Percentiles rank a stretch among this genome's conserved stretches.
phyloP scores from a whole-genome alignment of 371 early-diverging fungal genomes.

The Actinomortierella ambigua region DNA sequence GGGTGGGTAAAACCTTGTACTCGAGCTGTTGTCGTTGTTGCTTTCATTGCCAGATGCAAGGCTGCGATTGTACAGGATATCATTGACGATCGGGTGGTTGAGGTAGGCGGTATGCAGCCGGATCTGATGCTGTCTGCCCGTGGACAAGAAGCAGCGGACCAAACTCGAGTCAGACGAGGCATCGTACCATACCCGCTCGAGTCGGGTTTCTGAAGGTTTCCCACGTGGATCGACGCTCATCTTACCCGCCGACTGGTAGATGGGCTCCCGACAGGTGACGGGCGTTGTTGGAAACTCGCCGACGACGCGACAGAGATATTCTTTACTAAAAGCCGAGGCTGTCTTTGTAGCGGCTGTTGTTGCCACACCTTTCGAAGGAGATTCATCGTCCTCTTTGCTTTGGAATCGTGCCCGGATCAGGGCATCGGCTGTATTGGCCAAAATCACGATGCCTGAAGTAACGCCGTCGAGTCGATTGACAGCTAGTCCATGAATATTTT shows the following conservation, averaged over 20 bases:
- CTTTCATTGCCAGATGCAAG: conserved; percentile 10
- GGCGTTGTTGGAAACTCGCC: conserved; percentile 34
- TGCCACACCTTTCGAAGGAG: not conserved
- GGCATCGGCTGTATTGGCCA: conserved; percentile 35
- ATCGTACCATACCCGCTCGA: conserved; percentile 39
- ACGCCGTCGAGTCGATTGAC: conserved; percentile 42
- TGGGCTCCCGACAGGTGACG: conserved; percentile 29
- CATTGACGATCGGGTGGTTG: conserved; percentile 36
- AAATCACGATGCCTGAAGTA: conserved; percentile 40
- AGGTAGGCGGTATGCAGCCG: conserved; percentile 36
- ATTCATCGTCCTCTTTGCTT: conserved; percentile 6
- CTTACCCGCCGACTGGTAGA: conserved; percentile 31
- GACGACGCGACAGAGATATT: conserved; percentile 42
- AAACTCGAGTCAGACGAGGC: conserved; percentile 24
- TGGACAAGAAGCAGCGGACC: conserved; percentile 25
- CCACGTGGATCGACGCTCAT: conserved; percentile 26
- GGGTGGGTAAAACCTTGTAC: conserved; percentile 34
- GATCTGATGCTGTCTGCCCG: conserved; percentile 45
- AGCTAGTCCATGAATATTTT: conserved; percentile 16
- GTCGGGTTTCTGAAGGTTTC: conserved; percentile 36
- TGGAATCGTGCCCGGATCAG: conserved; percentile 31
- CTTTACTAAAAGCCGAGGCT: conserved; percentile 20
- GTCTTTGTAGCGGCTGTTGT: conserved; percentile 11
- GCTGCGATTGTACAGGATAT: conserved; percentile 24
- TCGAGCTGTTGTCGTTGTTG: too few relatives aligned